Evolutionary conservation across 2,329 filamentous ascomycete species (phyloP), one percentile per base, ranked within the genome.

Genomic region (Thermoascus crustaceus): DNA sequence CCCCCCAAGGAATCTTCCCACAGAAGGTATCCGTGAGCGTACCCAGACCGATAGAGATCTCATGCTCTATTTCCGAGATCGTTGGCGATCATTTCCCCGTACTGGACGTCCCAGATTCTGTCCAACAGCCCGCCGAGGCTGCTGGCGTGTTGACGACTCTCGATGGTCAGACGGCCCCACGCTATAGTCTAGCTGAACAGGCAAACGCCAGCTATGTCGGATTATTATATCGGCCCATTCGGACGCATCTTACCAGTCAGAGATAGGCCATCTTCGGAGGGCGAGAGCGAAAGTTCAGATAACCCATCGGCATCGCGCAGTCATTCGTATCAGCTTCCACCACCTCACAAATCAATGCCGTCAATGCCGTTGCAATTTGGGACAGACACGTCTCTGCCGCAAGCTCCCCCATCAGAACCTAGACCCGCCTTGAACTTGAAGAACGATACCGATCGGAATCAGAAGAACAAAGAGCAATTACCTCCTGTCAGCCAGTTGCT

Each of bases 401-500:
- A 54, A n/a, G n/a, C n/a, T n/a, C n/a, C n/a, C n/a, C n/a, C n/a
- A n/a, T n/a, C n/a, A n/a, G n/a, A n/a, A n/a, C n/a, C n/a, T n/a
- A n/a, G n/a, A n/a, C n/a, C n/a, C n/a, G n/a, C n/a, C n/a, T n/a
- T n/a, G n/a, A n/a, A n/a, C n/a, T n/a, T n/a, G 44, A 42, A 41
- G 14, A 45, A 44, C 10, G 14, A 42, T 25, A 8, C 38, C 3
- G 14, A 14, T 41, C 32, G 45, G 35, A 21, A 37, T 34, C 43
- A 32, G 32, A 38, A 35, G 18, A 53, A 44, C 10, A 53, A 58
- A 33, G 39, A 41, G 23, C 55, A 56, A 34, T 48, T 66, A 7
- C 62, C 62, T 10, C 57, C 62, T 6, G 60, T 65, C 22, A 59
- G 58, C 27, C 58, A 63, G 38, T 44, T 66, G 27, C 45, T 66